These are phyloP conservation scores for Zygoascus ofunaensis DNA, from an alignment of 805 yeast species.

Conservation along the genomic window DNA sequence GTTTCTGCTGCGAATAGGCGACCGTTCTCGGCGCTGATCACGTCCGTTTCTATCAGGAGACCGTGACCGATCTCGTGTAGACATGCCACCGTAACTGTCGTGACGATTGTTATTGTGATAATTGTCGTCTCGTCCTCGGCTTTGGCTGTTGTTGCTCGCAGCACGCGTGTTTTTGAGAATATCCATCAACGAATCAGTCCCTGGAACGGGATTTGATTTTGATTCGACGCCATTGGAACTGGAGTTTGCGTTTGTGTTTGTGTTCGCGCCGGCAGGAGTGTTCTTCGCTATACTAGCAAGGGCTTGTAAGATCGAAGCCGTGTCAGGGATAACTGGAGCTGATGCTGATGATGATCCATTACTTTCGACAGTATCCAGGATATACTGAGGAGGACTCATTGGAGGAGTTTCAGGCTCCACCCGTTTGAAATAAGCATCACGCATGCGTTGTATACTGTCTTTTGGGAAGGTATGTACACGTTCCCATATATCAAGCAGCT, in stretches of 20 bases:
- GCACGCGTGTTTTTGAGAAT: slow-evolving; percentile 3
- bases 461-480: slow-evolving; percentile 68
- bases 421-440: slow-evolving; percentile 44
- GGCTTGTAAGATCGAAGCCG: slow-evolving; percentile 61
- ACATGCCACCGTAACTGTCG: no score
- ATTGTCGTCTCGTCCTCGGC: slow-evolving; percentile 5
- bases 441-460: slow-evolving; percentile 44
- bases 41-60: slow-evolving; percentile 8
- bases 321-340: slow-evolving; percentile 40
- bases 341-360: slow-evolving; percentile 36
- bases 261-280: slow-evolving; percentile 32
- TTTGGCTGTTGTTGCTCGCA: no score
- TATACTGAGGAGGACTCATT: slow-evolving; percentile 44
- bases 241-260: not conserved
- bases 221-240: slow-evolving; percentile 8
- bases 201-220: slow-evolving; percentile 3
- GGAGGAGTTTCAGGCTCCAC: slow-evolving; percentile 52
- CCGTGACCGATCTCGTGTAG: slow-evolving; percentile 13
- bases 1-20: not conserved
- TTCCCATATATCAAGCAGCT: slow-evolving; percentile 88
- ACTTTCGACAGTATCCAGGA: slow-evolving; percentile 19
- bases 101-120: no score
- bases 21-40: not conserved
- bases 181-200: slow-evolving; percentile 2
- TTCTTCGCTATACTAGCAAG: slow-evolving; percentile 52